phyloP scores from a whole-genome alignment of 805 yeast genomes.

The Starmerella vaccinii region DNA sequence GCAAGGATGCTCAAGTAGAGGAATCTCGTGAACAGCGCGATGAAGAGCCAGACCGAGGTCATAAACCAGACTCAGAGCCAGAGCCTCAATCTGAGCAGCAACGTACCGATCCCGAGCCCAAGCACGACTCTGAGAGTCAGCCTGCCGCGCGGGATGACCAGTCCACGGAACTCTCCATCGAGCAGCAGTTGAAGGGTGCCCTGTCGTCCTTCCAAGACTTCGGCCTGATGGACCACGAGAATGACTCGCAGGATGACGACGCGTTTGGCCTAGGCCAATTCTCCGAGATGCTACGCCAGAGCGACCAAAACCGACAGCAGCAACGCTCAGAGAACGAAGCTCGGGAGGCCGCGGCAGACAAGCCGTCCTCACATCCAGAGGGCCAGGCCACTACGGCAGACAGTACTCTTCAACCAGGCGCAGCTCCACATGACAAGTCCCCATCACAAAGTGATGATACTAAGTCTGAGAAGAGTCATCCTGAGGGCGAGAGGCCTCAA shows the following conservation, averaged over 20 bases:
- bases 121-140: not conserved
- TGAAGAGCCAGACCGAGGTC: not conserved
- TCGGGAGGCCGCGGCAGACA: too few species aligned
- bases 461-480: not conserved
- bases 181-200: constrained; percentile 26
- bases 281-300: not conserved
- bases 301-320: not conserved
- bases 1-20: too few species aligned
- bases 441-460: not conserved
- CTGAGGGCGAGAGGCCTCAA: not conserved
- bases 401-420: too few species aligned
- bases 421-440: not conserved
- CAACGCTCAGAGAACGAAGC: not conserved
- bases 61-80: not conserved
- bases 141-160: not conserved
- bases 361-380: too few species aligned
- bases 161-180: constrained; percentile 20
- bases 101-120: not conserved
- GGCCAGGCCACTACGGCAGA: too few species aligned
- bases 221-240: constrained; percentile 7
- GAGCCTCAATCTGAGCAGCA: not conserved
- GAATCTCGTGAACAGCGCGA: too few species aligned
- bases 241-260: constrained; percentile 1
- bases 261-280: constrained; percentile 10
- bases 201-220: constrained; percentile 22